Conservation (phyloP, 345 rosid genomes). For the Pugionium dolabratum region DNA sequence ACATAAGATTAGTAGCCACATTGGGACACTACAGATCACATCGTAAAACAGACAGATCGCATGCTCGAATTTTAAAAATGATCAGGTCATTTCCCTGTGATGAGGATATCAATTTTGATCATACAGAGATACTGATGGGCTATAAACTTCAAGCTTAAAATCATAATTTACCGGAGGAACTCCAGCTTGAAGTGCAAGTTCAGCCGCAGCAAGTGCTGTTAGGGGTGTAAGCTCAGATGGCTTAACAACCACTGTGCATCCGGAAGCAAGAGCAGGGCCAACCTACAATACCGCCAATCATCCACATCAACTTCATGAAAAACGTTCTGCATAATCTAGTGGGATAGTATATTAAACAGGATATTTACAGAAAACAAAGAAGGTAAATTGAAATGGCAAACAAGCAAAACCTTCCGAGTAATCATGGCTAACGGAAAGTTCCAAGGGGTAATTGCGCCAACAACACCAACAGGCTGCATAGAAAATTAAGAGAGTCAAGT, state of each 20-base stretch:
- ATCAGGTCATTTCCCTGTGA: slow-evolving; percentile 17
- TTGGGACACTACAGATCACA: slow-evolving; percentile 21
- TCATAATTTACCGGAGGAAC: slow-evolving; percentile 78
- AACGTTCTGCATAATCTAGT: background rate
- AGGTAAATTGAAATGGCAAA: slow-evolving; percentile 3
- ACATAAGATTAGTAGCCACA: slow-evolving; percentile 27
- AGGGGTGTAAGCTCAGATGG: slow-evolving; percentile 97
- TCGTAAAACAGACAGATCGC: slow-evolving; percentile 13
- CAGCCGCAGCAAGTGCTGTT: slow-evolving; percentile 93
- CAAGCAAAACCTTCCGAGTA: slow-evolving; percentile 74
- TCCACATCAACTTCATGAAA: slow-evolving; percentile 26
- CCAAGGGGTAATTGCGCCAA: slow-evolving; percentile 96
- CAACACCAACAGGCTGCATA: slow-evolving; percentile 93
- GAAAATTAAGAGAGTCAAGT: slow-evolving; percentile 27
- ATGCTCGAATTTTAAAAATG: slow-evolving; percentile 2
- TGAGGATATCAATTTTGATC: slow-evolving; percentile 7
- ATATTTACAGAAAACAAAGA: slow-evolving; percentile 5
- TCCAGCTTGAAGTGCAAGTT: slow-evolving; percentile 96
- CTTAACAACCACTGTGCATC: slow-evolving; percentile 94
- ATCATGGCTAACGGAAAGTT: slow-evolving; percentile 99
- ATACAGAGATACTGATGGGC: slow-evolving; percentile 20
- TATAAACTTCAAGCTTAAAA: slow-evolving; percentile 27
- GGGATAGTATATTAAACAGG: slow-evolving; percentile 16
- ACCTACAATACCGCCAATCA: slow-evolving; percentile 53
- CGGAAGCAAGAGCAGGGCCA: slow-evolving; percentile 99